Conservation (phyloP, 2,329 filamentous ascomycete genomes). For the Pestalotiopsis sp. region DNA sequence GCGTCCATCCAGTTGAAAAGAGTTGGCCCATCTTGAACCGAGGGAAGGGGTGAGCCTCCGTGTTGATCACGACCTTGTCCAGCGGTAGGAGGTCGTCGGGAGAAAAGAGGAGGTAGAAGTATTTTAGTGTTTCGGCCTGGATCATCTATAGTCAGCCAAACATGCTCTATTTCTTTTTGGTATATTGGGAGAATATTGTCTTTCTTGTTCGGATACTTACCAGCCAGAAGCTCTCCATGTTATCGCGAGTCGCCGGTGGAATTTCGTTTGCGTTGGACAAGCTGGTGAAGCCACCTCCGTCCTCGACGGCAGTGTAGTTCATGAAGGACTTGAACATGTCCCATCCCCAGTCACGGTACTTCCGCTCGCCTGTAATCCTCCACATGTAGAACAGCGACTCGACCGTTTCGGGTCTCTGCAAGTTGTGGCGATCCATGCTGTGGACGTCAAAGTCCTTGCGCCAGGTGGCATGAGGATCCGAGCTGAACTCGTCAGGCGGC, state of each 20-base stretch:
- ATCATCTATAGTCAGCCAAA: constrained; percentile 15
- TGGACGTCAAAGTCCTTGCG: constrained; percentile 79
- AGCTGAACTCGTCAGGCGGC: constrained; percentile 50
- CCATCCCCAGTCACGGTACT: constrained; percentile 97
- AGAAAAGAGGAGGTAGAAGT: constrained; percentile 94
- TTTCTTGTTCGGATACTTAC: constrained; percentile 46
- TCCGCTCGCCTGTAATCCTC: constrained; percentile 87
- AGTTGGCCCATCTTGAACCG: constrained; percentile 78
- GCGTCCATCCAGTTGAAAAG: constrained; percentile 79
- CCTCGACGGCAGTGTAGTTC: constrained; percentile 77
- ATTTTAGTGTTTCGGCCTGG: constrained; percentile 93
- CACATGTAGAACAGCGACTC: constrained; percentile 98
- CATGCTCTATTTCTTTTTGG: background rate
- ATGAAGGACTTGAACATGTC: constrained; percentile 95
- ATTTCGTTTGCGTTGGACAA: constrained; percentile 72
- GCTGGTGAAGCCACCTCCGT: constrained; percentile 80
- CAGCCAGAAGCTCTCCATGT: constrained; percentile 99
- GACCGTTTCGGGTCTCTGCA: constrained; percentile 95
- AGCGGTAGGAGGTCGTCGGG: constrained; percentile 79
- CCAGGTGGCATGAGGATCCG: constrained; percentile 62
- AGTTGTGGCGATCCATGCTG: constrained; percentile 81
- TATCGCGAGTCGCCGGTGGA: constrained; percentile 73
- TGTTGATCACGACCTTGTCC: constrained; percentile 89
- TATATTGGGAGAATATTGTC: background rate
- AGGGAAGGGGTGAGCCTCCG: constrained; percentile 89